Percentiles rank a stretch among this genome's conserved stretches.
phyloP scores from a whole-genome alignment of 441 rosid genomes.

The Brassica balearica region DNA sequence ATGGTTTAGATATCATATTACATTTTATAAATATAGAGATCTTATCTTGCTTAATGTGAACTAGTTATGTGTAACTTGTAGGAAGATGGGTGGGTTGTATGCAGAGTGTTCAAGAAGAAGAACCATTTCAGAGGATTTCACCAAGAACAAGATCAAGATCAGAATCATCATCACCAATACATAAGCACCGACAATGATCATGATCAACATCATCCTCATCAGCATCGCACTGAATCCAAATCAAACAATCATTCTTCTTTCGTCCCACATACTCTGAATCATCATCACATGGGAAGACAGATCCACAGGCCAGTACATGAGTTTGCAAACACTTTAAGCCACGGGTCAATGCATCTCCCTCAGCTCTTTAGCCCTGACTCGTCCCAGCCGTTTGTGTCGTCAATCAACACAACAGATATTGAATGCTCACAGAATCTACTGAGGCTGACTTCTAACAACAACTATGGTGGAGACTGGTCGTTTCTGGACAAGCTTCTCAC shows the following conservation, averaged over 20 bases:
- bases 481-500: slow-evolving; percentile 48
- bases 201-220: slow-evolving; percentile 38
- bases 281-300: slow-evolving; percentile 38
- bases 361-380: slow-evolving; percentile 50
- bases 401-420: slow-evolving; percentile 45
- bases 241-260: slow-evolving; percentile 37
- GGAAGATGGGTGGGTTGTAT: slow-evolving; percentile 55
- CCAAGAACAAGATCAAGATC: slow-evolving; percentile 46
- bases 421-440: slow-evolving; percentile 50
- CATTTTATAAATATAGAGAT: background rate
- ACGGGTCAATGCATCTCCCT: slow-evolving; percentile 48
- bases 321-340: slow-evolving; percentile 41
- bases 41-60: background rate
- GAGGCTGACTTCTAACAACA: slow-evolving; percentile 44
- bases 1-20: background rate
- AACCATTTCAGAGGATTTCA: slow-evolving; percentile 45
- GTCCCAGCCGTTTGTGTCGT: slow-evolving; percentile 39
- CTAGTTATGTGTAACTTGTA: slow-evolving; percentile 10
- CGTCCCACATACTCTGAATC: slow-evolving; percentile 37
- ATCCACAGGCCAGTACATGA: slow-evolving; percentile 41
- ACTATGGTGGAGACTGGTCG: slow-evolving; percentile 51
- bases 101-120: slow-evolving; percentile 51
- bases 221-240: slow-evolving; percentile 25
- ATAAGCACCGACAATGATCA: slow-evolving; percentile 38
- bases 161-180: slow-evolving; percentile 32